phyloP scores from a whole-genome alignment of 208 protist genomes.

The Crithidia acanthocephali region DNA sequence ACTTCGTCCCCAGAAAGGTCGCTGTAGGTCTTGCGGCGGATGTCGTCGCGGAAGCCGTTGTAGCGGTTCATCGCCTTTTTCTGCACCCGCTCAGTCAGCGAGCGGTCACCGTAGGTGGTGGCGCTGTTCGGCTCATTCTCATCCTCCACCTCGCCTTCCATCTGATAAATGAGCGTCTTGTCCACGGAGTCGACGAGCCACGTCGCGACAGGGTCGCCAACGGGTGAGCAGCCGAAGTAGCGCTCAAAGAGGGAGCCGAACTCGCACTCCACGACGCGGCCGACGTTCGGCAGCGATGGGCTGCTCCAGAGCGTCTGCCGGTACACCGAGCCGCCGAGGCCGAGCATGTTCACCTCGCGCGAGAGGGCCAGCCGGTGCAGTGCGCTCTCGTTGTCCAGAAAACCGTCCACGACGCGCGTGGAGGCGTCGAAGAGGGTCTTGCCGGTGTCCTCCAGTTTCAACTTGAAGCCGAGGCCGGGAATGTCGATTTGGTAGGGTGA shows the following conservation, averaged over 20 bases:
- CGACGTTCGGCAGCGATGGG: conserved; percentile 72
- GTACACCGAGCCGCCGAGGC: conserved; percentile 81
- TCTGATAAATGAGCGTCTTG: conserved; percentile 78
- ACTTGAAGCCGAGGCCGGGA: conserved; percentile 58
- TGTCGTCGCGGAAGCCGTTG: conserved; percentile 82
- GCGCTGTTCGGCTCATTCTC: conserved; percentile 91
- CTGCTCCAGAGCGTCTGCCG: conserved; percentile 81
- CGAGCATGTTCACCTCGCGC: conserved; percentile 87
- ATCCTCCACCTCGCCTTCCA: conserved; percentile 90
- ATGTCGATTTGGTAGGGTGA: conserved; percentile 60
- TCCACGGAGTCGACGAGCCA: conserved; percentile 79
- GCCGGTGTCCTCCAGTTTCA: conserved; percentile 69
- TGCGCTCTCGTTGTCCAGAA: conserved; percentile 86
- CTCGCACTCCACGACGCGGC: conserved; percentile 45
- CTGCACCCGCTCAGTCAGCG: conserved; percentile 81
- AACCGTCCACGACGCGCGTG: conserved; percentile 68
- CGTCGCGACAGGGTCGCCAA: conserved; percentile 66
- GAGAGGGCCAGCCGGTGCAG: conserved; percentile 71
- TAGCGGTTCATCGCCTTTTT: conserved; percentile 93
- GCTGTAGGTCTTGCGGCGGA: conserved; percentile 84
- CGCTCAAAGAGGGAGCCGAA: conserved; percentile 68
- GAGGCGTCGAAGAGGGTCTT: conserved; percentile 56
- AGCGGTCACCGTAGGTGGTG: conserved; percentile 84
- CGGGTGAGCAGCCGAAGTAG: conserved; percentile 67
- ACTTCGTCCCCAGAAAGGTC: conserved; percentile 72